A percentile compares a stretch with the other conserved stretches of the same genome.
These are phyloP conservation scores for Fusarium mexicanum DNA, from an alignment of 2,329 filamentous ascomycete genomes.

Conservation along the genomic window DNA sequence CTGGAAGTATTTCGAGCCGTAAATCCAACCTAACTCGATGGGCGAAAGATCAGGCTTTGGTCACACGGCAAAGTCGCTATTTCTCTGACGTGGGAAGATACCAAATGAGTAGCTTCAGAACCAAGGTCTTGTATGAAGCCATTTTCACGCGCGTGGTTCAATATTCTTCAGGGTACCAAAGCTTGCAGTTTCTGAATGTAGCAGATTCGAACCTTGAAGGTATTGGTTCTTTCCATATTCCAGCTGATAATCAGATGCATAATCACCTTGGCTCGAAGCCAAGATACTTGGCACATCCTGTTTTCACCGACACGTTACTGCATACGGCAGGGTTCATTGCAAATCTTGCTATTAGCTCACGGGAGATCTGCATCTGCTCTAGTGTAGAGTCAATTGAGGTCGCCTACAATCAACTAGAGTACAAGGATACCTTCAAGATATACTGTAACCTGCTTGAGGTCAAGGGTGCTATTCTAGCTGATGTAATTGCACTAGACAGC, in stretches of 20 bases:
- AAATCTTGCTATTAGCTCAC: neutral
- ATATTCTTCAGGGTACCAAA: neutral
- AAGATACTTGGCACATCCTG: neutral
- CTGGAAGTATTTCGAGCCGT: neutral
- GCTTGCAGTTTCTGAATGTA: neutral
- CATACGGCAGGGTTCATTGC: neutral
- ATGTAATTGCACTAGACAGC: neutral
- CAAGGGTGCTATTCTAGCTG: neutral
- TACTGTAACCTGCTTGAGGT: conserved; percentile 4
- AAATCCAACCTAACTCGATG: neutral
- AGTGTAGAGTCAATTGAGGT: neutral
- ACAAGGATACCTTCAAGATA: neutral
- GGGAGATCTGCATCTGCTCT: neutral
- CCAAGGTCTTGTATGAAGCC: neutral
- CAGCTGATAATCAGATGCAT: neutral
- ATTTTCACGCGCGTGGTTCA: neutral
- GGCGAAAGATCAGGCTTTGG: neutral
- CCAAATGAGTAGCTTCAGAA: neutral
- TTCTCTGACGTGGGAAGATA: neutral
- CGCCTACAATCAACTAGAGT: neutral
- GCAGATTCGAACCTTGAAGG: conserved; percentile 1
- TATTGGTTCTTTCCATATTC: neutral
- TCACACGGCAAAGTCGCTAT: neutral
- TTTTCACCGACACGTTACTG: neutral
- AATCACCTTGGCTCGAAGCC: neutral